Conservation (phyloP, 108 stramenopile species). For the Fistulifera pelliculosa region DNA sequence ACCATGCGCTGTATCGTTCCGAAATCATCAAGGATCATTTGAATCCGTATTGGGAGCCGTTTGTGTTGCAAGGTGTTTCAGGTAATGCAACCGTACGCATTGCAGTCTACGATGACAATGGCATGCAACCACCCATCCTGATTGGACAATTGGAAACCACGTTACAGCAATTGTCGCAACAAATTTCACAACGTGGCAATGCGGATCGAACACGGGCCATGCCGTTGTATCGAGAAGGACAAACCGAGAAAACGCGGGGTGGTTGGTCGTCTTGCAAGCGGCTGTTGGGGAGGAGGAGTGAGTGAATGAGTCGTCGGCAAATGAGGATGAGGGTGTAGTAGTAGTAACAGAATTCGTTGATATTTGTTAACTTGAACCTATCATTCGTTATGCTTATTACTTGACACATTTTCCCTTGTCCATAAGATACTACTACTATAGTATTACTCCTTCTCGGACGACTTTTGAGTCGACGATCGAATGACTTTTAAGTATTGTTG, state of each 20-base stretch:
- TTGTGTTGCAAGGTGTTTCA: background rate
- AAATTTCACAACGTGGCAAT: constrained; percentile 39
- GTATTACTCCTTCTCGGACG: too few relatives aligned
- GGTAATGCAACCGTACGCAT: constrained; percentile 32
- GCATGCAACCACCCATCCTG: constrained; percentile 13
- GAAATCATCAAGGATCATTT: constrained; percentile 45
- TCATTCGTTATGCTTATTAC: too few relatives aligned
- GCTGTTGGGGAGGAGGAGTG: too few relatives aligned
- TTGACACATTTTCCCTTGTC: too few relatives aligned
- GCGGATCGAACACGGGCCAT: constrained; percentile 42
- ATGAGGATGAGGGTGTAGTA: too few relatives aligned
- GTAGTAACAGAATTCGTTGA: too few relatives aligned
- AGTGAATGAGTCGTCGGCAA: too few relatives aligned
- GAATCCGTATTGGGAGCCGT: constrained; percentile 50
- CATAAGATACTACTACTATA: too few relatives aligned
- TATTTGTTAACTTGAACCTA: too few relatives aligned
- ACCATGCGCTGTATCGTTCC: constrained; percentile 42
- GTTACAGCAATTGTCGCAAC: constrained; percentile 23
- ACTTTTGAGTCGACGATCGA: constrained; percentile 3
- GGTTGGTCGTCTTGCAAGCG: too few relatives aligned
- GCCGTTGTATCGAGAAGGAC: too few relatives aligned
- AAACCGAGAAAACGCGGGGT: too few relatives aligned
- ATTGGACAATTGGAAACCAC: constrained; percentile 44
- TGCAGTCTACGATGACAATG: constrained; percentile 34
- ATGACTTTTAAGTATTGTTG: constrained; percentile 81